Conservation (phyloP, 495 filamentous ascomycete species). For the Daldinia grandis region DNA sequence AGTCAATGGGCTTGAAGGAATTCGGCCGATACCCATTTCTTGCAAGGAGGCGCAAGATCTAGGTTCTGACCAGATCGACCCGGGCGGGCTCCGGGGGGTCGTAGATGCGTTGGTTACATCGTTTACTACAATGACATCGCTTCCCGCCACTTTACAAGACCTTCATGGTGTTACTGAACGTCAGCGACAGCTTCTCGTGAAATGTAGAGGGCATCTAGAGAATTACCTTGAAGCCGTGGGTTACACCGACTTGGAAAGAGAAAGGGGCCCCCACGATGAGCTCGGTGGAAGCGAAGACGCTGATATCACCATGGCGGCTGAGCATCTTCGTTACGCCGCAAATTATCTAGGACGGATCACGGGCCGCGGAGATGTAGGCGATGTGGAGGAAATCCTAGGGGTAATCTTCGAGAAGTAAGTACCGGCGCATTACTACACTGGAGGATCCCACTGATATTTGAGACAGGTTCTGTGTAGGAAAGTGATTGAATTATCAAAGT, state of each 20-base stretch:
- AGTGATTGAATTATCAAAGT: slow-evolving; percentile 39
- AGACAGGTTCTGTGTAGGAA: slow-evolving; percentile 53
- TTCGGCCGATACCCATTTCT: slow-evolving; percentile 39
- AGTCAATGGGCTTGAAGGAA: slow-evolving; percentile 42
- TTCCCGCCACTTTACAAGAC: slow-evolving; percentile 69
- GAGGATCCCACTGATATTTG: slow-evolving; percentile 24
- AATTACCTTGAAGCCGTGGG: slow-evolving; percentile 67
- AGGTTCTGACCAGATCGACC: slow-evolving; percentile 56
- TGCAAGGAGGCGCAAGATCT: slow-evolving; percentile 47
- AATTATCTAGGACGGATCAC: slow-evolving; percentile 84
- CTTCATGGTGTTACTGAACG: slow-evolving; percentile 90
- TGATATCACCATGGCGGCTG: slow-evolving; percentile 92
- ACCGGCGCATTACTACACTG: neutral
- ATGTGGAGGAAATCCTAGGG: slow-evolving; percentile 96
- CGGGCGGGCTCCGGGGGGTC: slow-evolving; percentile 74
- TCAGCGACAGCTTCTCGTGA: slow-evolving; percentile 80
- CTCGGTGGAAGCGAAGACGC: slow-evolving; percentile 47
- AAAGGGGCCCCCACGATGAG: slow-evolving; percentile 49
- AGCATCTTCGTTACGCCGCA: slow-evolving; percentile 84
- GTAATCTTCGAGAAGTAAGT: slow-evolving; percentile 96
- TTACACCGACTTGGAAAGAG: slow-evolving; percentile 34
- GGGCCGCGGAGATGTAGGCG: slow-evolving; percentile 82
- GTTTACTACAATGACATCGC: slow-evolving; percentile 77
- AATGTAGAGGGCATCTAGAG: slow-evolving; percentile 73
- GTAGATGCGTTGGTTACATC: slow-evolving; percentile 69